Evolutionary conservation across 2,329 filamentous ascomycete species (phyloP).

Genomic region (Penicillium sp.): DNA sequence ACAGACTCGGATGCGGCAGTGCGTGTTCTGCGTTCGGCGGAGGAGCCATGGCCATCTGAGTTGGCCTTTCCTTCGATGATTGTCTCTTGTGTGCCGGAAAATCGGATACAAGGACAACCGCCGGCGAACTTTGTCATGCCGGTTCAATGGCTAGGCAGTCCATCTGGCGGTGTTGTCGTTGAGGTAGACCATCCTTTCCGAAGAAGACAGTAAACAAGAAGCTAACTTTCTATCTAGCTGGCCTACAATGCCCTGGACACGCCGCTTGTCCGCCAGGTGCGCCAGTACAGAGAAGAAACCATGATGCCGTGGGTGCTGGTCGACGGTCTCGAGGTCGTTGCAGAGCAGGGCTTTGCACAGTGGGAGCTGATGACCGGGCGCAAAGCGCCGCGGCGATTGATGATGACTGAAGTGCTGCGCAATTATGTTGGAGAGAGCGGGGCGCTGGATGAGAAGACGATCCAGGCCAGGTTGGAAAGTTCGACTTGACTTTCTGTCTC

Average conservation of each 20-base stretch:
- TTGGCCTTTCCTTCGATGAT: constrained; percentile 68
- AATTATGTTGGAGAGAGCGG: constrained; percentile 35
- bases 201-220: background rate
- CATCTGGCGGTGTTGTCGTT: constrained; percentile 70
- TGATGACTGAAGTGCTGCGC: constrained; percentile 60
- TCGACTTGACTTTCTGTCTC: background rate
- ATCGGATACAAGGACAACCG: constrained; percentile 59
- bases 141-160: constrained; percentile 64
- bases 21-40: constrained; percentile 54
- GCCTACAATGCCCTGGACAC: constrained; percentile 72
- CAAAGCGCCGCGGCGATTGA: constrained; percentile 64
- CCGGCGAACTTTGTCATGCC: constrained; percentile 69
- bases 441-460: constrained; percentile 35
- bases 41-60: constrained; percentile 61
- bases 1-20: constrained; percentile 36
- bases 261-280: constrained; percentile 65
- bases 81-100: constrained; percentile 70
- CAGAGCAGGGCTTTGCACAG: constrained; percentile 75
- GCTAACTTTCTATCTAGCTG: constrained; percentile 23
- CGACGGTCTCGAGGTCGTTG: constrained; percentile 70
- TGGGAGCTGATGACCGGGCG: constrained; percentile 77
- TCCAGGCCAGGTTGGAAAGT: constrained; percentile 29
- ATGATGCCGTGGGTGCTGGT: constrained; percentile 63
- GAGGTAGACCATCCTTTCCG: constrained; percentile 48
- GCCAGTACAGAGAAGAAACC: constrained; percentile 54